Percentiles rank a stretch among this genome's conserved stretches.
These are phyloP conservation scores for Eudorina sp. DNA, from an alignment of 139 green algal species.

Conservation along the genomic window DNA sequence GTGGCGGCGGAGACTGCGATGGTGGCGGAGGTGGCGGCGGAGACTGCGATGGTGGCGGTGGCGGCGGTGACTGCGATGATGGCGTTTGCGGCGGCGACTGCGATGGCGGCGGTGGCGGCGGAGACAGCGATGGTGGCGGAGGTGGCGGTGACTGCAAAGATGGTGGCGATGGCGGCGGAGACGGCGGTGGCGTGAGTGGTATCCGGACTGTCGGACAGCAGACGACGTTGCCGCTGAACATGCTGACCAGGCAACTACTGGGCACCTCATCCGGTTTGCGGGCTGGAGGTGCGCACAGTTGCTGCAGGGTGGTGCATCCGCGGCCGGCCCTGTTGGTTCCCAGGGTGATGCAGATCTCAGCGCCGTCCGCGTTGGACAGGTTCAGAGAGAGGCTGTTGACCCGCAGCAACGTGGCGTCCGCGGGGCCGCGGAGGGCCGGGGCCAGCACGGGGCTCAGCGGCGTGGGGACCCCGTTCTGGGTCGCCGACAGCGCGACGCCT, in stretches of 20 bases:
- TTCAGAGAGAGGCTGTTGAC: background rate
- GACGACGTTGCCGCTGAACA: background rate
- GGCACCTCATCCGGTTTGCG: background rate
- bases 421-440: background rate
- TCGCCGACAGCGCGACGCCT: background rate
- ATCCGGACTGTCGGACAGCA: background rate
- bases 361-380: background rate
- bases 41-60: too few species aligned
- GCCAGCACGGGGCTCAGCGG: background rate
- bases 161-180: too few species aligned
- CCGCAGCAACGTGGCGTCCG: background rate
- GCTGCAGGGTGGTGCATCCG: constrained; percentile 1
- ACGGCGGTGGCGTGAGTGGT: background rate
- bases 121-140: background rate
- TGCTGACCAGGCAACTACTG: background rate
- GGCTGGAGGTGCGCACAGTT: background rate
- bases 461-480: background rate
- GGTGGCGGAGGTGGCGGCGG: too few species aligned
- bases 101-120: background rate
- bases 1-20: too few species aligned
- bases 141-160: background rate
- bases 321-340: background rate
- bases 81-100: too few species aligned
- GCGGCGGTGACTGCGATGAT: too few species aligned
- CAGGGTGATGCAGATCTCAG: background rate